Evolutionary conservation across 225 moss, liverwort and hornwort genomes (phyloP), one percentile per base, ranked within the genome.

Genomic region (Polytrichum commune): DNA sequence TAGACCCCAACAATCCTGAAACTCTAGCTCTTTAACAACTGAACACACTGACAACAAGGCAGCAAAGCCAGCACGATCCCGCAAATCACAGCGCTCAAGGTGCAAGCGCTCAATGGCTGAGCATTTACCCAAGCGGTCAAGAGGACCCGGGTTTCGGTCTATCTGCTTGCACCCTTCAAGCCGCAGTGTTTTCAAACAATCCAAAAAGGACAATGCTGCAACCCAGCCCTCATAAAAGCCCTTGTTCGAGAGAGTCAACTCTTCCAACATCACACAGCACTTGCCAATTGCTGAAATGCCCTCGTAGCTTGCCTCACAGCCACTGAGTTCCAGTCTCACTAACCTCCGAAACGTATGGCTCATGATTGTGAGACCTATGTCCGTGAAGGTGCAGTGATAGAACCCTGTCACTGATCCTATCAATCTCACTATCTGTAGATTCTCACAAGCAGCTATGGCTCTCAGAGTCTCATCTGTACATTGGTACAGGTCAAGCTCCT

Each of bases 141-240:
- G 69, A 0, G 96, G 85, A 23, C 92, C 96, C 6, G 96, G 92
- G 63, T 80, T 79, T 5, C 87, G 90, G 64, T 96, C 96, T 25
- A 96, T 90, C 77, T 87, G 84, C 75, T 89, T 96, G 79, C 96
- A 96, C 4, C 83, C 87, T 78, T 96, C 96, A 6, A 96, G 82
- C 5, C 92, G 79, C 70, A 96, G 65, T 2, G 87, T 92, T 56
- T 88, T 83, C 67, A 96, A 79, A 57, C 79, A 86, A 67, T 75
- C 78, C 7, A 87, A 89, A 67, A 78, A 89, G 0, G 90, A 81
- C n/a, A 96, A 79, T 7, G 93, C 96, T 6, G 91, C 93, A 1
- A 93, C 82, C 96, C 96, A 96, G 1, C 93, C 96, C 27, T 88
- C 93, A 25, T 92, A 91, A 46, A 96, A 96, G 4, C 93, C 96